These are phyloP conservation scores for Zygosaccharomyces siamensis DNA, from an alignment of 805 yeast species.

Conservation along the genomic window DNA sequence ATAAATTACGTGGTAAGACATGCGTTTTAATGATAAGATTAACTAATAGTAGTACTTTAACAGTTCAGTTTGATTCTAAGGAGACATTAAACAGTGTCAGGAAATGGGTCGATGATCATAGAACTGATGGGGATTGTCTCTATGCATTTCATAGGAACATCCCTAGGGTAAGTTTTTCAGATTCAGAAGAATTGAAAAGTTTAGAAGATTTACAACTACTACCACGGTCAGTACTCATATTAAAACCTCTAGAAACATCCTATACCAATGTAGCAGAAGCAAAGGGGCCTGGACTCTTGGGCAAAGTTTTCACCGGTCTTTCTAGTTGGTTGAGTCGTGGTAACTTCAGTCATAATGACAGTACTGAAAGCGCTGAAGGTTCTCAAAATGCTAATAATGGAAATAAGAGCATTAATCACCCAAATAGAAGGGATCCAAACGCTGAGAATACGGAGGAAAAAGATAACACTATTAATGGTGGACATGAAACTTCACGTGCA, in stretches of 20 bases:
- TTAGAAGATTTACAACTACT: slow-evolving; percentile 53
- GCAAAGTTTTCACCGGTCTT: slow-evolving; percentile 33
- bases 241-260: slow-evolving; percentile 51
- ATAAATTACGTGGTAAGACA: slow-evolving; percentile 19
- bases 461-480: slow-evolving; percentile 7
- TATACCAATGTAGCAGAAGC: slow-evolving; percentile 26
- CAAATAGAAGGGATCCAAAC: background rate
- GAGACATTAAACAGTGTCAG: slow-evolving; percentile 56
- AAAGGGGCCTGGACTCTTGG: slow-evolving; percentile 31
- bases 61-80: slow-evolving; percentile 43
- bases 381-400: background rate
- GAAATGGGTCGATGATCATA: slow-evolving; percentile 48
- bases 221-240: slow-evolving; percentile 69
- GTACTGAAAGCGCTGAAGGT: background rate
- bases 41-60: slow-evolving; percentile 59
- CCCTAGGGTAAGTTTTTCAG: slow-evolving; percentile 60
- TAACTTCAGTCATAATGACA: slow-evolving; percentile 15
- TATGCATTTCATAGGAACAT: slow-evolving; percentile 46
- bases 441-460: slow-evolving; percentile 1
- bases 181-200: slow-evolving; percentile 54
- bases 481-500: slow-evolving; percentile 4
- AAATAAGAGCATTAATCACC: background rate
- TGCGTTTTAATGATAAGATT: slow-evolving; percentile 56
- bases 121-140: slow-evolving; percentile 46
- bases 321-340: slow-evolving; percentile 34